Evolutionary conservation across 805 yeast species (phyloP).

Genomic region (Suhomyces xylopsoci): DNA sequence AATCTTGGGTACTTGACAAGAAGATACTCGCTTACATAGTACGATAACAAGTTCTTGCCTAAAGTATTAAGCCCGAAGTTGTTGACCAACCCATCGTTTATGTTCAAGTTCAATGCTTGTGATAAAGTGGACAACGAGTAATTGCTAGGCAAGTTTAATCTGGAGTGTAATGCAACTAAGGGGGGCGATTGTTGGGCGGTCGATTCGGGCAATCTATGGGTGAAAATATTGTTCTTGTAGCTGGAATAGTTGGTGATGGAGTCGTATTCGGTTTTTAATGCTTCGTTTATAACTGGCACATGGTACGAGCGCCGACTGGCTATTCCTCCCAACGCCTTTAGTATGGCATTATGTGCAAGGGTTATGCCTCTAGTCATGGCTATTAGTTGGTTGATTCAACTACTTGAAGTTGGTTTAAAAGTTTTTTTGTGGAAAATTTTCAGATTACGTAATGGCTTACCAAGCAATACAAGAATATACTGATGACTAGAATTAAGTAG

Average conservation of each 20-base stretch:
- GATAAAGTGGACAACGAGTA: conserved; percentile 69
- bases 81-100: conserved; percentile 49
- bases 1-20: conserved; percentile 82
- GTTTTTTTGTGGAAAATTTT: conserved; percentile 6
- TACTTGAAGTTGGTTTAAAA: not conserved
- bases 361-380: conserved; percentile 3
- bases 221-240: conserved; percentile 39
- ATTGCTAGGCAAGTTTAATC: conserved; percentile 60
- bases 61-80: conserved; percentile 78
- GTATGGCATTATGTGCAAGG: not conserved
- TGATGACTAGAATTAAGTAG: not conserved
- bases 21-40: conserved; percentile 71
- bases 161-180: conserved; percentile 73
- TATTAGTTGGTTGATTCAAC: not conserved
- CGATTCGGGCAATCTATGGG: conserved; percentile 45
- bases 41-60: conserved; percentile 75
- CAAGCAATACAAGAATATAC: too few relatives aligned
- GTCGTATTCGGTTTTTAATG: conserved; percentile 30
- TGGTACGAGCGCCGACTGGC: conserved; percentile 2
- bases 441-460: conserved; percentile 2
- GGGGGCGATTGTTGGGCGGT: conserved; percentile 60
- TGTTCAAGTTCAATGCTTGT: conserved; percentile 67
- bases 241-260: conserved; percentile 37
- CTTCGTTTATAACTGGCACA: conserved; percentile 2
- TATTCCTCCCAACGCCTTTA: conserved; percentile 4